phyloP scores from a whole-genome alignment of 2,329 filamentous ascomycete genomes.

The Volutella citrinella region DNA sequence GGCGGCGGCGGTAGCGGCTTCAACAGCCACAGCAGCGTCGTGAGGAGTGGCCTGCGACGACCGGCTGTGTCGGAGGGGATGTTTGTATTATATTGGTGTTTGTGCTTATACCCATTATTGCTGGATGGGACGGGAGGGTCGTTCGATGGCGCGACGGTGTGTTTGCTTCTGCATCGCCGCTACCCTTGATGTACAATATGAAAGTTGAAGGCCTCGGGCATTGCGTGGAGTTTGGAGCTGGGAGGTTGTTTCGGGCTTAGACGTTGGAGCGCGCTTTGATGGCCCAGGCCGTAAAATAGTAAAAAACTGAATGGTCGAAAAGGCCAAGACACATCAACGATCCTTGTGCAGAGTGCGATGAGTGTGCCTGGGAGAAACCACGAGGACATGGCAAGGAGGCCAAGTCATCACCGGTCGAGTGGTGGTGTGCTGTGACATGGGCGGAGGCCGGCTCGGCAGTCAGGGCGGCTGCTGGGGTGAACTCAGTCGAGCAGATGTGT shows the following conservation, averaged over 20 bases:
- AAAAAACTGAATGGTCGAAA: constrained; percentile 16
- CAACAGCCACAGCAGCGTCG: too few relatives aligned
- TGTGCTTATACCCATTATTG: constrained; percentile 27
- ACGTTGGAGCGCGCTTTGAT: constrained; percentile 20
- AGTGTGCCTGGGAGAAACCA: too few relatives aligned
- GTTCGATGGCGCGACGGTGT: too few relatives aligned
- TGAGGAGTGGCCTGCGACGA: constrained; percentile 1
- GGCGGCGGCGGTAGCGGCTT: not conserved
- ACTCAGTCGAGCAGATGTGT: too few relatives aligned
- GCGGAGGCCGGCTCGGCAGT: too few relatives aligned
- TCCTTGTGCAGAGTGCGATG: too few relatives aligned
- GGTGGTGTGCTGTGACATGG: too few relatives aligned
- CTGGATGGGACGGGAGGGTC: constrained; percentile 5
- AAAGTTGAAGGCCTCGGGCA: constrained; percentile 25
- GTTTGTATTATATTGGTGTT: constrained; percentile 24
- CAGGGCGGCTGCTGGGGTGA: too few relatives aligned
- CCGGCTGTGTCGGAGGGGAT: constrained; percentile 2
- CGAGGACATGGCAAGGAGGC: too few relatives aligned
- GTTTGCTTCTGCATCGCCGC: too few relatives aligned
- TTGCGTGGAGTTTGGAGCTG: constrained; percentile 38
- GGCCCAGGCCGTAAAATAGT: constrained; percentile 22
- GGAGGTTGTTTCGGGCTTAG: constrained; percentile 21
- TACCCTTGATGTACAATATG: constrained; percentile 27
- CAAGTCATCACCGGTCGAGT: too few relatives aligned
- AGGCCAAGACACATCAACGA: too few relatives aligned